phyloP scores from a whole-genome alignment of 2,329 filamentous ascomycete species.

The Incumbomyces delicatus region DNA sequence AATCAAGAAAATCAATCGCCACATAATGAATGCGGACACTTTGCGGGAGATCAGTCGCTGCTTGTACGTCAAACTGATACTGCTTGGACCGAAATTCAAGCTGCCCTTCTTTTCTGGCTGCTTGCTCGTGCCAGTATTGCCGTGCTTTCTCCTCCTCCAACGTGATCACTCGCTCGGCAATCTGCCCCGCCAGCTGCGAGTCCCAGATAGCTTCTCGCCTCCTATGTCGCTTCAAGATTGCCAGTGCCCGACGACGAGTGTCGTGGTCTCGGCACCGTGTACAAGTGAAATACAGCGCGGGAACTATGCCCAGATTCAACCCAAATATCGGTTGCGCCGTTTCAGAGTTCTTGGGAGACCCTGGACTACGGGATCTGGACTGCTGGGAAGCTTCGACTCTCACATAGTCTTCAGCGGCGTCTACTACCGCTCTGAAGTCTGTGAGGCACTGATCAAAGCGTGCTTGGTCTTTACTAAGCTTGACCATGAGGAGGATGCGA shows the following conservation, averaged over 20 bases:
- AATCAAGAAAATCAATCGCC: neutral
- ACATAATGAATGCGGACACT: neutral
- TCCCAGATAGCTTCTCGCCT: constrained; percentile 63
- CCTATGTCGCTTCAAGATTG: constrained; percentile 49
- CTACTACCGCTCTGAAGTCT: constrained; percentile 8
- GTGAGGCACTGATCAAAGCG: constrained; percentile 4
- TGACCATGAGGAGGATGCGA: constrained; percentile 6
- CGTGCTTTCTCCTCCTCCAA: constrained; percentile 3
- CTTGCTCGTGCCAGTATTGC: neutral
- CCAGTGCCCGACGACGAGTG: constrained; percentile 51
- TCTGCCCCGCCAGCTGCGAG: constrained; percentile 7
- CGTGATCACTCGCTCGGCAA: constrained; percentile 9
- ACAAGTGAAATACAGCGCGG: constrained; percentile 56
- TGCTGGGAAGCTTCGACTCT: constrained; percentile 5
- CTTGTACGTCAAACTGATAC: neutral
- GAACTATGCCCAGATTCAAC: constrained; percentile 54
- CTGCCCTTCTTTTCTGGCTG: neutral
- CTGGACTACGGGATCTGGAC: neutral
- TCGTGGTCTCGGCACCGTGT: constrained; percentile 54
- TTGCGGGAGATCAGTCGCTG: neutral
- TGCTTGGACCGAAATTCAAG: neutral
- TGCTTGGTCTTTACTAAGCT: constrained; percentile 8
- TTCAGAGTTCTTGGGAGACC: neutral
- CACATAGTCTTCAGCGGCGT: constrained; percentile 10
- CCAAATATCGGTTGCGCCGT: constrained; percentile 37